Conservation (phyloP, 345 rosid species). For the Pugionium dolabratum region DNA sequence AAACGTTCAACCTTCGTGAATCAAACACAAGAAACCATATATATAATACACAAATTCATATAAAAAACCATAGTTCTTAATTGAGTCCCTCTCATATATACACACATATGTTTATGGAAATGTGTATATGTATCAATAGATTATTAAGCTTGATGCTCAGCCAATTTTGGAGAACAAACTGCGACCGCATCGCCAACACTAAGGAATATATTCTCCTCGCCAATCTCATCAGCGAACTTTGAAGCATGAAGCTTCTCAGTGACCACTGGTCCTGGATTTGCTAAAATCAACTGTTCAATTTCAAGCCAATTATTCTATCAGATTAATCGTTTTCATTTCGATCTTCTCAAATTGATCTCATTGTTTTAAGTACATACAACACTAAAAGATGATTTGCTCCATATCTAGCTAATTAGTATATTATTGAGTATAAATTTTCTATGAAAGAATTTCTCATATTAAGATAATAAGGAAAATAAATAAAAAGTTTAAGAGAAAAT, state of each 20-base stretch:
- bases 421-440: no score
- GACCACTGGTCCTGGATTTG: slow-evolving; percentile 80
- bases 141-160: slow-evolving; percentile 45
- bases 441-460: no score
- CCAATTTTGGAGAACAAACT: slow-evolving; percentile 49
- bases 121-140: not conserved
- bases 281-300: slow-evolving; percentile 56
- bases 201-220: slow-evolving; percentile 63
- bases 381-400: no score
- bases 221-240: slow-evolving; percentile 47
- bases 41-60: slow-evolving; percentile 8
- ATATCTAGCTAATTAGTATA: no score
- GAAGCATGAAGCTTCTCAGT: slow-evolving; percentile 70
- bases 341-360: no score
- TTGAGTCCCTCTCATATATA: slow-evolving; percentile 13
- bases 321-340: not conserved
- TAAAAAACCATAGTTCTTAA: not conserved
- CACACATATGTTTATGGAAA: not conserved
- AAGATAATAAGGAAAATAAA: no score
- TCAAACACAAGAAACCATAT: slow-evolving; percentile 31
- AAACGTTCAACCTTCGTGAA: not conserved
- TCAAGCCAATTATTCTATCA: not conserved
- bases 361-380: not conserved
- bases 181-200: slow-evolving; percentile 65
- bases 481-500: no score